Base-by-base conservation (phyloP, 768 basidiomycete genomes). In the Tricholomella constricta region DNA sequence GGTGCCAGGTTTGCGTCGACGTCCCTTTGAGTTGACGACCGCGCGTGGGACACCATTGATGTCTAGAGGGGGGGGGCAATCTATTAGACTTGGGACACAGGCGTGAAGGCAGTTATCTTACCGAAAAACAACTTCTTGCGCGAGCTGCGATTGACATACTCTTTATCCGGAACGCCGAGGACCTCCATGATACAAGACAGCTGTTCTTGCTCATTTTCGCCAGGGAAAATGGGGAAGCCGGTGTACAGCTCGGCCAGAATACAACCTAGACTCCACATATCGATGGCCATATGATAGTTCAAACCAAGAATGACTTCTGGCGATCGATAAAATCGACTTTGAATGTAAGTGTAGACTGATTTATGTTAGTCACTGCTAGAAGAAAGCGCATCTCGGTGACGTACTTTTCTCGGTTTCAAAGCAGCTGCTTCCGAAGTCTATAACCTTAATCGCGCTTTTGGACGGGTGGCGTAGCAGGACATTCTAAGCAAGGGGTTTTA, bases 201-300 rank as follows among this genome's bases (percentile, higher is more conserved):
- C 62, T 98, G 97, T 66, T 98, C 95, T 71, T 97, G 94, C 69
- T 99, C 96, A 65, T 98, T 98, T 72, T 99, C 97, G 22, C 97
- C 97, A 0, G 97, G 97, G 72, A 99, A 99, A 61, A 99, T 95
- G 1, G 97, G 97, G 69, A 93, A 97, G 1, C 97, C 97, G 10
- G 96, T 98, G 69, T 90, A 96, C 37, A 99, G 75, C 70, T 99
- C 97, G 14, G 97, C 97, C 48, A 99, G 77, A 57, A 99, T 99
- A 65, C 97, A 99, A 32, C 97, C 97, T 60, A 99, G 71, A 76
- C 94, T 96, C 97, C 97, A 99, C 95, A 99, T 99, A 68, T 98
- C 94, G 57, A 95, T 96, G 29, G 91, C 94, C 94, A 97, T 98
- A 66, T 96, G 93, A 69, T 99, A 99, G 69, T 94, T 97, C 89